Evolutionary conservation across 768 basidiomycete species (phyloP), one percentile per base, ranked within the genome.

Genomic region (Suillus brevipes): DNA sequence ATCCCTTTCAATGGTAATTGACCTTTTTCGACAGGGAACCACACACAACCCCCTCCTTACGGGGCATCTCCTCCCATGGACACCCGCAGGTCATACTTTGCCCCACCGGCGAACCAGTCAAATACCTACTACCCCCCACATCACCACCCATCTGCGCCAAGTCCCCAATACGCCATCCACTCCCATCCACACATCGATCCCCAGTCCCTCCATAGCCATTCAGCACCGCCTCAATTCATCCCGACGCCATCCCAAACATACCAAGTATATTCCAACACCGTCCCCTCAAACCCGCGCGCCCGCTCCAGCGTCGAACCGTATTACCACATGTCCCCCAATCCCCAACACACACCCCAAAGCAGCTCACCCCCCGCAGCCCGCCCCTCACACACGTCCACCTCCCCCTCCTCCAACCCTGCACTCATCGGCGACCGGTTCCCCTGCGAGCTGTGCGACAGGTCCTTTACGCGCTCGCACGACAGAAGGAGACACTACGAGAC

Each of bases 401-500:
- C 74, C 6, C 64, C 75, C 8, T 62, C 73, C 14, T 62, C 68
- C 34, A 68, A 73, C 28, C 66, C 71, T 10, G 62, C 70, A 20
- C 56, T 80, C 64, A 77, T 81, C 56, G 83, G 83, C 58, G 90
- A 91, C 72, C 85, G 89, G 45, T 90, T 83, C 78, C 81, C 83
- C 63, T 93, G 91, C 78, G 85, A 89, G 64, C 83, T 85, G 68
- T 93, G 91, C 74, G 87, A 87, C 61, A 89, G 89, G 76, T 89
- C 90, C 31, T 93, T 93, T 75, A 91, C 90, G 40, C 85, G 91
- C 67, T 83, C 88, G 64, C 90, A 92, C 76, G 91, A 94, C 77
- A 85, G 89, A 68, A 91, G 92, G 78, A 85, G 91, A 67, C 91
- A 94, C 77, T 85, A 86, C 69, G 90, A 92, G 76, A 90, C 88